Evolutionary conservation across 306 rosid species (phyloP), one percentile per base, ranked within the genome.

Genomic region (Styphnolobium japonicum): DNA sequence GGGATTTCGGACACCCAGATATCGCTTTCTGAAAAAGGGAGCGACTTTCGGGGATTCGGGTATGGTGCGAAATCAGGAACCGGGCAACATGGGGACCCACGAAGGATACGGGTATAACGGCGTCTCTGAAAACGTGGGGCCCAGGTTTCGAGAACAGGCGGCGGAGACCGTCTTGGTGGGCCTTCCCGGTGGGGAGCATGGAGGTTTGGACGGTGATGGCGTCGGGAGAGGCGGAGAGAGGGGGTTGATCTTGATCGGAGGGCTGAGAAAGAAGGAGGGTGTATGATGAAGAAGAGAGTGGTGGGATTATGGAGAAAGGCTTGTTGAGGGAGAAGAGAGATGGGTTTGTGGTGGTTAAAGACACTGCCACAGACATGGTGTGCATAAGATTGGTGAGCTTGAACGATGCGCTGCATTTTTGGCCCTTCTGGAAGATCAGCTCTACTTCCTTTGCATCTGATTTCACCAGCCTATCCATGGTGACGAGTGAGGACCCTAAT

Each of bases 361-460:
- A 85, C 7, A 95, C 98, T 15, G 97, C 98, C 14, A 92, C 98
- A 31, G 94, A 14, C 98, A 95, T 95, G 88, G 97, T 90, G 94
- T 95, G 98, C 97, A 95, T 92, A 23, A 92, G 92, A 40, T 95
- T 95, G 19, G 86, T 86, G 10, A 95, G 86, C 61, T 86, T 80
- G 87, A 95, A 95, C 8, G 88, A 57, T 0, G 90, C 7, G 81
- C 72, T 77, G 80, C 98, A 87, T 71, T 85, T 90, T 42, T 91
- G 92, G 49, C 82, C 90, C 70, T 73, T 79, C 62, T 73, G 62
- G 85, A 91, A 91, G 7, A 65, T 34, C 16, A 95, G 10, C 56
- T 92, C 89, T n/a, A 91, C 80, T 81, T 91, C 94, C 18, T 90
- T 87, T 70, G 86, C 72, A 43, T 92, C 98, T 63, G 96, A 80